These are phyloP conservation scores for Botrytis medusae DNA, from an alignment of 2,329 filamentous ascomycete genomes.

Conservation along the genomic window DNA sequence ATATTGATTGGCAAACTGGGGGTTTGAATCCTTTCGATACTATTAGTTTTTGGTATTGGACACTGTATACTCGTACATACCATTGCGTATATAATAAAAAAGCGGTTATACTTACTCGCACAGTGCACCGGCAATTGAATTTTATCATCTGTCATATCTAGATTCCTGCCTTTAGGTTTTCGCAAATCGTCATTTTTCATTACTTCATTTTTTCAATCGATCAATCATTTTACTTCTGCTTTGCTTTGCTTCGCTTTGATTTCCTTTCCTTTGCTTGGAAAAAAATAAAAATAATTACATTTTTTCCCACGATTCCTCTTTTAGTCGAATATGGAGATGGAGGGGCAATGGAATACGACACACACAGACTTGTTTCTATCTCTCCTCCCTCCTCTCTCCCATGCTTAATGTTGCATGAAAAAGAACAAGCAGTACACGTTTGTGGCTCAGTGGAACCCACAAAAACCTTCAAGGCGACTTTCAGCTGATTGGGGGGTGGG, in stretches of 20 bases:
- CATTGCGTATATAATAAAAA: neutral
- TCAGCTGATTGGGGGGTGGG: neutral
- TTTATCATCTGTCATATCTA: neutral
- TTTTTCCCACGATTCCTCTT: neutral
- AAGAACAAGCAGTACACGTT: conserved; percentile 9
- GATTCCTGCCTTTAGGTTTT: neutral
- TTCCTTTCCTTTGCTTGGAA: neutral
- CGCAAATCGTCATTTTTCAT: neutral
- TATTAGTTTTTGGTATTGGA: neutral
- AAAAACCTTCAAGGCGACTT: neutral
- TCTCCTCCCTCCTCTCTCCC: neutral
- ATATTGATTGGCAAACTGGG: neutral
- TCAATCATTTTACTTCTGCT: neutral
- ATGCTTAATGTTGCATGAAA: conserved; percentile 1
- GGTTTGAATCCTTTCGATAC: neutral
- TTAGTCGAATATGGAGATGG: neutral
- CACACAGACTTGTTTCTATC: neutral
- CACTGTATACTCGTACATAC: neutral
- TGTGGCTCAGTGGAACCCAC: conserved; percentile 4
- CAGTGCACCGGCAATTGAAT: neutral
- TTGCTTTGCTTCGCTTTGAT: neutral
- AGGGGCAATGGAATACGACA: neutral
- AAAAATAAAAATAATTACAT: conserved; percentile 1
- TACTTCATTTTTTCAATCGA: neutral
- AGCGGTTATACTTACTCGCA: neutral